Evolutionary conservation across 177 flowering plant species (phyloP), one percentile per base, ranked within the genome.

Genomic region (Vitis hybrid): DNA sequence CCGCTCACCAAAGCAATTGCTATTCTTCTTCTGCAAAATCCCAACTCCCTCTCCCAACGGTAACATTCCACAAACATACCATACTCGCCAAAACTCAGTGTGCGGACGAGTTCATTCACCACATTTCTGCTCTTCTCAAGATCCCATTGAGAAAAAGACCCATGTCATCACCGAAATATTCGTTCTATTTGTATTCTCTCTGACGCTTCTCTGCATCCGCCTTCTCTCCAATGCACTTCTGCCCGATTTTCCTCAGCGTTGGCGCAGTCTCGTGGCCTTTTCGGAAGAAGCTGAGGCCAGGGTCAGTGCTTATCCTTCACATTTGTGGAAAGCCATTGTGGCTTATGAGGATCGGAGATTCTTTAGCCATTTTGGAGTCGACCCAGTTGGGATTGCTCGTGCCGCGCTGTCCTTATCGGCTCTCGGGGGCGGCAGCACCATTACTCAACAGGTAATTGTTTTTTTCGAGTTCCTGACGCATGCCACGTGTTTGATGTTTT

Each of bases 391-490:
- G 13, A 65, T 80, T 57, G 71, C 76, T 54, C 79, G 85, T 1
- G 86, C 85, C 1, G 75, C 78, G 11, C 52, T 77, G 9, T 80
- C 81, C 1, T 72, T 79, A 20, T 75, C 85, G 14, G 72, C 73
- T 46, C 72, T 61, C 4, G 88, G 86, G 13, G 86, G 86, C n/a
- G 84, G 85, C 8, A 84, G 86, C 73, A 84, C 85, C 41, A 83
- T 86, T 41, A 83, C 84, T 6, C 86, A 81, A 52, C 88, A 86
- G 84, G 88, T 84, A 46, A 41, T 3, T 58, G 49, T 11, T 57
- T n/a, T 57, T 6, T 1, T 2, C 30, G 24, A 2, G 2, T 59
- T 18, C 18, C 46, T 68, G 20, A 48, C 50, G 72, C 56, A 32
- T 20, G 32, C 64, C 7, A 63, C 13, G 11, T 71, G 81, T 79